phyloP scores from a whole-genome alignment of 768 basidiomycete genomes.

The Vararia minispora region DNA sequence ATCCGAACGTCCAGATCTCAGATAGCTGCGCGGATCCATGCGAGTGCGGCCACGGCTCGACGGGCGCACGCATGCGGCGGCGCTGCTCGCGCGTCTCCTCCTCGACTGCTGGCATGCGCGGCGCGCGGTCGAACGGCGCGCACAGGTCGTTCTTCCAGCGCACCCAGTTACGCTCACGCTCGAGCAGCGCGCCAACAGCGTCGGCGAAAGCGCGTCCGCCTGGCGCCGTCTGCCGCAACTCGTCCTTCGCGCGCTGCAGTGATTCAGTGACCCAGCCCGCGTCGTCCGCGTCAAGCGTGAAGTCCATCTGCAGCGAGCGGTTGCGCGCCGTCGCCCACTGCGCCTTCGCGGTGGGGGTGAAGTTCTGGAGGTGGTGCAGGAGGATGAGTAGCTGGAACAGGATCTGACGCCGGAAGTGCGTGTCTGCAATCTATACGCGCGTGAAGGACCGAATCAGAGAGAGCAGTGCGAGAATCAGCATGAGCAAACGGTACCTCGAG shows the following conservation, averaged over 20 bases:
- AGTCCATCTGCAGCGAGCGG: slow-evolving; percentile 75
- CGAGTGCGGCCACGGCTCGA: slow-evolving; percentile 50
- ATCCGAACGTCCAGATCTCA: slow-evolving; percentile 81
- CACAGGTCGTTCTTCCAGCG: slow-evolving; percentile 84
- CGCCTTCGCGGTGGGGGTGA: slow-evolving; percentile 57
- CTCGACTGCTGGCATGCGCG: slow-evolving; percentile 45
- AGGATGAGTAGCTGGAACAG: slow-evolving; percentile 76
- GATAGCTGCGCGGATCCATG: slow-evolving; percentile 63
- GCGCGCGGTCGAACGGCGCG: slow-evolving; percentile 64
- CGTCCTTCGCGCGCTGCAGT: slow-evolving; percentile 38
- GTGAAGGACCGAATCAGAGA: not conserved
- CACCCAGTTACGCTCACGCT: slow-evolving; percentile 84
- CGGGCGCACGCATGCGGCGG: slow-evolving; percentile 43
- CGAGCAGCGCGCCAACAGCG: slow-evolving; percentile 57
- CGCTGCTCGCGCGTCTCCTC: slow-evolving; percentile 47
- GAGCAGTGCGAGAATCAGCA: not conserved
- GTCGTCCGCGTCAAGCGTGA: slow-evolving; percentile 56
- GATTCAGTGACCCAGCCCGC: slow-evolving; percentile 72
- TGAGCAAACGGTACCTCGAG: slow-evolving; percentile 56
- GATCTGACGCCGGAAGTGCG: slow-evolving; percentile 87
- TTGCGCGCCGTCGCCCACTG: slow-evolving; percentile 54
- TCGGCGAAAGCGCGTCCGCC: slow-evolving; percentile 70
- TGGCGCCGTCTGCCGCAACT: slow-evolving; percentile 64
- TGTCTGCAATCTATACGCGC: slow-evolving; percentile 64
- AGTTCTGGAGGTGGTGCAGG: slow-evolving; percentile 63